phyloP scores from a whole-genome alignment of 2,329 filamentous ascomycete species.

The Cryphonectria nitschkei region DNA sequence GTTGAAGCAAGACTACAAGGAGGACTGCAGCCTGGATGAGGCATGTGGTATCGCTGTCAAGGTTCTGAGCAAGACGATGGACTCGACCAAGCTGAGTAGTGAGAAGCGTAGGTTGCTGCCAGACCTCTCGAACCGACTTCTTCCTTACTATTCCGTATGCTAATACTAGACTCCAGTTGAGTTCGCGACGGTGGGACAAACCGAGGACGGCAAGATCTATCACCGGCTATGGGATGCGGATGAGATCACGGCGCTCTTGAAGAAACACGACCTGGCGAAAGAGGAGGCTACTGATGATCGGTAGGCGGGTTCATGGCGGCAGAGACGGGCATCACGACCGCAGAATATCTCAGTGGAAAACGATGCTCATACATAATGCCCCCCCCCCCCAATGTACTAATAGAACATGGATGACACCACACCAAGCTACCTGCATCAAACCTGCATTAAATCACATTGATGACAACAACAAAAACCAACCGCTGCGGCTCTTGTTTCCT shows the following conservation, averaged over 20 bases:
- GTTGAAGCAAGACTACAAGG: conserved; percentile 99
- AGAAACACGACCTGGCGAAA: conserved; percentile 95
- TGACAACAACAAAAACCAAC: conserved; percentile 1
- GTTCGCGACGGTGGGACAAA: conserved; percentile 97
- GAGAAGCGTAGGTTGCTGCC: conserved; percentile 82
- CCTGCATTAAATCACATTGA: conserved; percentile 17
- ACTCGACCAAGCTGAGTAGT: conserved; percentile 96
- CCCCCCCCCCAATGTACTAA: conserved; percentile 34
- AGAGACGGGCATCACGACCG: not conserved
- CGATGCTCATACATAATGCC: conserved; percentile 30
- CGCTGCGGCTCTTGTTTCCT: not conserved
- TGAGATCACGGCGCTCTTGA: conserved; percentile 91
- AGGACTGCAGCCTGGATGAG: conserved; percentile 94
- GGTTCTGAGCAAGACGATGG: conserved; percentile 99
- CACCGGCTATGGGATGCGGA: conserved; percentile 97
- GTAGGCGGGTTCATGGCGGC: conserved; percentile 38
- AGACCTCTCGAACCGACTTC: not conserved
- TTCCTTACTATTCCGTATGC: conserved; percentile 9
- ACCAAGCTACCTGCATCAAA: conserved; percentile 21
- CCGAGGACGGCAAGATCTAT: conserved; percentile 94
- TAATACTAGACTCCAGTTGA: conserved; percentile 67
- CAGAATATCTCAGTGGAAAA: conserved; percentile 10
- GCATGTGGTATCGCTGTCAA: conserved; percentile 97
- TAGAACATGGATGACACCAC: conserved; percentile 32
- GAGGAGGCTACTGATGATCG: conserved; percentile 73